Percentiles rank a stretch among this genome's conserved stretches.
phyloP scores from a whole-genome alignment of 1,139 yeast genomes.

The Geotrichum europaeum region DNA sequence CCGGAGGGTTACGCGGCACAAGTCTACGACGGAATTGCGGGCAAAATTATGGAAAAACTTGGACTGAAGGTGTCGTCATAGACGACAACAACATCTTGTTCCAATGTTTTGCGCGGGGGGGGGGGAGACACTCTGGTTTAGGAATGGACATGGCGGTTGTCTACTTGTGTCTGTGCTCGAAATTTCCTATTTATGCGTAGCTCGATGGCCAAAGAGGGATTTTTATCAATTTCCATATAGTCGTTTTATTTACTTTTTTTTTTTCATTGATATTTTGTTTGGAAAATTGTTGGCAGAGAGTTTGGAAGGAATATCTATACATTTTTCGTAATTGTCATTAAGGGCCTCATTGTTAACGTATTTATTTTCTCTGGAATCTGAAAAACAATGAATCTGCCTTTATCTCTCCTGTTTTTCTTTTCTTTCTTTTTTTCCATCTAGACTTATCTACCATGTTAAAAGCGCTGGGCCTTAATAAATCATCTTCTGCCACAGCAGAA shows the following conservation, averaged over 20 bases:
- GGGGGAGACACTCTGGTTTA: neutral
- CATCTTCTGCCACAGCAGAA: neutral
- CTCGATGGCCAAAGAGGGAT: neutral
- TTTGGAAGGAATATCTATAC: neutral
- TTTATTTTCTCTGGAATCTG: neutral
- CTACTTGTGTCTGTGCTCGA: neutral
- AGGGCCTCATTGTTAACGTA: neutral
- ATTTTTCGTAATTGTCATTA: neutral
- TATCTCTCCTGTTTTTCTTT: neutral
- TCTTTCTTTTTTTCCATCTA: neutral
- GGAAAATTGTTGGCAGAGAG: neutral
- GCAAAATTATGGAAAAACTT: slow-evolving; percentile 6
- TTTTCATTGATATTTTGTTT: neutral
- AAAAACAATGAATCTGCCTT: neutral
- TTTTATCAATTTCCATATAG: neutral
- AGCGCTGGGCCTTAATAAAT: slow-evolving; percentile 16
- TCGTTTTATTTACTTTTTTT: neutral
- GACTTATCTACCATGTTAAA: slow-evolving; percentile 10
- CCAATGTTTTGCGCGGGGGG: neutral
- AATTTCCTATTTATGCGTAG: neutral
- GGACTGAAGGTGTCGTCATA: neutral
- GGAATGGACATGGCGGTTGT: neutral
- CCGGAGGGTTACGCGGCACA: slow-evolving; percentile 30
- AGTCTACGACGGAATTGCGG: slow-evolving; percentile 11
- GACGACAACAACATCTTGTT: neutral